Base-by-base conservation (phyloP, 257 asterid species). In the Ehretia macrophylla region DNA sequence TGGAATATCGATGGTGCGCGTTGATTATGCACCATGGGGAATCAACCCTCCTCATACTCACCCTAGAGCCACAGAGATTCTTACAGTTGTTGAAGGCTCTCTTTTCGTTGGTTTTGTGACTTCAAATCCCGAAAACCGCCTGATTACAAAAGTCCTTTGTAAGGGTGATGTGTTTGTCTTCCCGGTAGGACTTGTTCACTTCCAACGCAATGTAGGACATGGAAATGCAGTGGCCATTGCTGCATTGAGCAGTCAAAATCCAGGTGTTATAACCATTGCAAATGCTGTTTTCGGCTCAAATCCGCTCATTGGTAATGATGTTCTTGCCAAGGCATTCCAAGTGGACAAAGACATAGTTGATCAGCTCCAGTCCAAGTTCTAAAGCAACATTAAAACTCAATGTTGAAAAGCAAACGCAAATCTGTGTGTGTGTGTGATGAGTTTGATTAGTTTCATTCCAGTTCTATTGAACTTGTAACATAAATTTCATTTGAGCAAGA, bases 401-500 rank as follows among this genome's bases (percentile, higher is more conserved):
- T 6, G n/a, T n/a, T n/a, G n/a, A n/a, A n/a, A n/a, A n/a, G n/a
- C n/a, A 17, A 4, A n/a, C n/a, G n/a, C 17, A 19, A 16, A 9
- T 16, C 1, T 8, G 18, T 16, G 18, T 8, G 52, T 47, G 16
- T 19, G 17, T 16, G 54, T 47, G 2, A 16, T 47, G 52, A 47
- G 18, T 16, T 27, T 27, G 3, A 27, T 27, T n/a, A n/a, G n/a
- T n/a, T n/a, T n/a, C n/a, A n/a, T n/a, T n/a, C n/a, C n/a, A n/a
- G n/a, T n/a, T n/a, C 35, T 6, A 27, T 27, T 27, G 35, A 27
- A 1, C 14, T 17, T 4, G 60, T 19, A 4, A 42, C 52, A 3
- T 45, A 66, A 6, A 42, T 66, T 38, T 66, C 71, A 22, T 20
- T 58, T 14, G 64, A 23, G 10, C 64, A 63, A 21, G 22, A 56